Evolutionary conservation across 1,284 basidiomycete genomes (phyloP), one percentile per base, ranked within the genome.

Genomic region (Apiotrichum brassicae): DNA sequence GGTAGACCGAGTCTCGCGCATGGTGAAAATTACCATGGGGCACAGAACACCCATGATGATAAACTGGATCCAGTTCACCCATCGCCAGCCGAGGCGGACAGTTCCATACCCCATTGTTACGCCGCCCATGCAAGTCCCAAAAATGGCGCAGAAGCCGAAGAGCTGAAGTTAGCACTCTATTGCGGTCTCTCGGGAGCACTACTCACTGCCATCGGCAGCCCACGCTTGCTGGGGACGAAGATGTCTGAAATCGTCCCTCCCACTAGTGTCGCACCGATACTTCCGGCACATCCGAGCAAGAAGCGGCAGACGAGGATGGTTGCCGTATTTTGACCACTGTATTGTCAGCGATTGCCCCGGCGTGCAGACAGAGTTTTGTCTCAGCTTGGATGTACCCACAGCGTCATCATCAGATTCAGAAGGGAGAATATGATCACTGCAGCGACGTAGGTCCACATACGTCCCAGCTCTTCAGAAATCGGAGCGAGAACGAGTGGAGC

Each of bases 31-130:
- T 35, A 71, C 61, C 11, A 63, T 38, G 1, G 70, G 64, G 41
- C 55, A 50, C 38, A 61, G 61, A 37, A 52, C 57, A 20, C 64
- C 64, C 25, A 51, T 33, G 12, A 34, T 58, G 57, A 67, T 85
- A 63, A 82, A 75, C 56, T 84, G 80, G 23, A 87, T 77, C 85
- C 85, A 87, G 67, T 87, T 81, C 14, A 88, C 86, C 86, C 86
- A 88, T 36, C 84, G 76, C 86, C 87, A 89, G 49, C 76, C 75
- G 28, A 87, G 64, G 13, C 71, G 72, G 62, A 81, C 77, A 50
- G 83, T 80, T 62, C 81, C 77, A 80, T 81, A 86, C 3, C 82
- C 82, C 6, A 81, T 78, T 19, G 78, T 73, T 0, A 84, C 71
- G 2, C 84, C 81, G 3, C 84, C 86, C 1, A 86, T 50, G 1